A percentile compares a stretch with the other conserved stretches of the same genome.
Conservation (phyloP, 306 rosid genomes). For the Pueraria montana region DNA sequence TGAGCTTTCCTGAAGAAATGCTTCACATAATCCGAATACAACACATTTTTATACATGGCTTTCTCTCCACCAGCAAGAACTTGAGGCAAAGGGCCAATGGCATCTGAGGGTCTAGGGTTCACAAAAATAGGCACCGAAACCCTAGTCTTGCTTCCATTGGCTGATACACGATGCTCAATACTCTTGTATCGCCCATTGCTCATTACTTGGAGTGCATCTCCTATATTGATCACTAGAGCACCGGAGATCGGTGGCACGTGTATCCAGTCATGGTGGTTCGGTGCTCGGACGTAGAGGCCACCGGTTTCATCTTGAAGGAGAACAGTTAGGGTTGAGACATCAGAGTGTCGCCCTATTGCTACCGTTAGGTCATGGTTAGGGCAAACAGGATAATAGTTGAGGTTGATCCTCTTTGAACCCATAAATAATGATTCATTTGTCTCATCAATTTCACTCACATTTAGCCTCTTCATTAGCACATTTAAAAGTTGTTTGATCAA, state of each 20-base stretch:
- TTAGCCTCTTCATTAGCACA: slow-evolving; percentile 58
- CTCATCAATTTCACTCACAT: slow-evolving; percentile 53
- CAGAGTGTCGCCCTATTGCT: slow-evolving; percentile 71
- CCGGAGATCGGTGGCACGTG: slow-evolving; percentile 63
- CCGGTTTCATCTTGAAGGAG: slow-evolving; percentile 72
- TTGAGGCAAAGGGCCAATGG: slow-evolving; percentile 58
- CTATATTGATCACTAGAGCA: slow-evolving; percentile 67
- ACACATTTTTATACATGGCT: slow-evolving; percentile 56
- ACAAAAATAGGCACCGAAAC: slow-evolving; percentile 71
- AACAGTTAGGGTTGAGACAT: slow-evolving; percentile 65
- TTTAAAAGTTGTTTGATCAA: slow-evolving; percentile 52
- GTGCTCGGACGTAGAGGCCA: slow-evolving; percentile 57
- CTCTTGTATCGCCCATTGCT: slow-evolving; percentile 76
- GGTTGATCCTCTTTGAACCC: slow-evolving; percentile 68
- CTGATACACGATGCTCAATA: slow-evolving; percentile 64
- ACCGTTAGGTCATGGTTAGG: slow-evolving; percentile 62
- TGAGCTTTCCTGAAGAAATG: slow-evolving; percentile 67
- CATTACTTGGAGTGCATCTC: slow-evolving; percentile 70
- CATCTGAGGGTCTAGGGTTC: slow-evolving; percentile 55
- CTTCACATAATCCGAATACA: slow-evolving; percentile 66
- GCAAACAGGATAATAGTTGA: slow-evolving; percentile 67
- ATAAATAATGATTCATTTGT: slow-evolving; percentile 48
- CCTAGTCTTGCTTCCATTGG: slow-evolving; percentile 60
- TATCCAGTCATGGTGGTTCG: slow-evolving; percentile 43
- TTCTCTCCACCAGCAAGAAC: slow-evolving; percentile 57